Evolutionary conservation across 108 stramenopile species (phyloP).

Genomic region (Skeletonema potamos): DNA sequence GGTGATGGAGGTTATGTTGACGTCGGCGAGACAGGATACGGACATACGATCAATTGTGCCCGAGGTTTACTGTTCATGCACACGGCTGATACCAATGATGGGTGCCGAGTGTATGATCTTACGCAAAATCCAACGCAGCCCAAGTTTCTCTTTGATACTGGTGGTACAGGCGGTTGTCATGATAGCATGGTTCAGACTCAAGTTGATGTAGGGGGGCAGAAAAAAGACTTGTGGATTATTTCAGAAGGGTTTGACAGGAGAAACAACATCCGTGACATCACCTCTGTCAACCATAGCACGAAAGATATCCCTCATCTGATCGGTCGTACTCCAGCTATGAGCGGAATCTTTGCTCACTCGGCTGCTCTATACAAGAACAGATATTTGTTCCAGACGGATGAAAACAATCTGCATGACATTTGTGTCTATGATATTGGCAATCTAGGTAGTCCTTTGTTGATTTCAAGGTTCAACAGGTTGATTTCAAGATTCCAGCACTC

Average conservation of each 20-base stretch:
- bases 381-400: constrained; percentile 23
- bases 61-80: constrained; percentile 25
- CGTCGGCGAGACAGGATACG: constrained; percentile 2
- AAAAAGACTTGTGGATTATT: constrained; percentile 9
- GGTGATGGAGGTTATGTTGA: neutral
- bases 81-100: constrained; percentile 11
- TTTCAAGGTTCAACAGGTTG: too few species aligned
- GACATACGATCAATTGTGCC: constrained; percentile 17
- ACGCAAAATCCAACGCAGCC: constrained; percentile 12
- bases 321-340: neutral
- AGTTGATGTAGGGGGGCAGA: neutral
- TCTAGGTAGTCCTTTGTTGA: neutral
- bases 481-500: constrained; percentile 25
- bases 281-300: neutral
- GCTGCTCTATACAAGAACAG: neutral
- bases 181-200: constrained; percentile 12
- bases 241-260: constrained; percentile 7
- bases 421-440: constrained; percentile 18
- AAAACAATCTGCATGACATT: constrained; percentile 20
- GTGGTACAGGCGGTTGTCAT: constrained; percentile 20
- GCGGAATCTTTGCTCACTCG: neutral
- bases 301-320: neutral
- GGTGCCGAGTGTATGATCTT: constrained; percentile 32
- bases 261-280: neutral
- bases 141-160: constrained; percentile 18